These are phyloP conservation scores for Populus ilicifolia DNA, from an alignment of 345 rosid genomes.

Conservation along the genomic window DNA sequence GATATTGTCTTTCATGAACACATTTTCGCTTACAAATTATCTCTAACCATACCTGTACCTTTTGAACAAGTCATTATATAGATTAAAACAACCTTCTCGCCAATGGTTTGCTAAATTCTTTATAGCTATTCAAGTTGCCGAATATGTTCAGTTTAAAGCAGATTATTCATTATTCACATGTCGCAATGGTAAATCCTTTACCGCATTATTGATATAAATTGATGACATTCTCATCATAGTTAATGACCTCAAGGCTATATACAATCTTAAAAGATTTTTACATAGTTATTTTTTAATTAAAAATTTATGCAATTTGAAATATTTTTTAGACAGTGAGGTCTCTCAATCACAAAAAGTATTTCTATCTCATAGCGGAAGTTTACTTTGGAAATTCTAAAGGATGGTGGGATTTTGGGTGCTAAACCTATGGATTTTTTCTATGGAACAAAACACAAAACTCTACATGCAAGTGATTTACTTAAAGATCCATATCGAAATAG, in stretches of 20 bases:
- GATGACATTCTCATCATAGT: background rate
- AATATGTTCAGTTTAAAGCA: background rate
- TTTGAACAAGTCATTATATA: background rate
- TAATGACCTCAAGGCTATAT: background rate
- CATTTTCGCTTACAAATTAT: background rate
- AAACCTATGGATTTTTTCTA: background rate
- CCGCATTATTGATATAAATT: background rate
- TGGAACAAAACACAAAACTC: background rate
- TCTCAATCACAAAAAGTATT: background rate
- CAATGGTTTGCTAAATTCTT: slow-evolving; percentile 1
- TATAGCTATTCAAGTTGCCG: background rate
- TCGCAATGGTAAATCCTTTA: background rate
- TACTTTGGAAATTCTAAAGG: background rate
- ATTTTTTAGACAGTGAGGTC: no score
- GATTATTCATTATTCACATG: background rate
- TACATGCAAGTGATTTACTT: background rate
- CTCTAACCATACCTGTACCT: background rate
- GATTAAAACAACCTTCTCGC: background rate
- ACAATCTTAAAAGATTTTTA: background rate
- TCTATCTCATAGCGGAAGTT: background rate
- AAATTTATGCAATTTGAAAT: background rate
- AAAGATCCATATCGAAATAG: background rate
- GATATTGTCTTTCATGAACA: background rate
- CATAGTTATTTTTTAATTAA: background rate
- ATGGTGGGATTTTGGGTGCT: background rate